These are phyloP conservation scores for Seiridium cupressi DNA, from an alignment of 2,329 filamentous ascomycete species.

Conservation along the genomic window DNA sequence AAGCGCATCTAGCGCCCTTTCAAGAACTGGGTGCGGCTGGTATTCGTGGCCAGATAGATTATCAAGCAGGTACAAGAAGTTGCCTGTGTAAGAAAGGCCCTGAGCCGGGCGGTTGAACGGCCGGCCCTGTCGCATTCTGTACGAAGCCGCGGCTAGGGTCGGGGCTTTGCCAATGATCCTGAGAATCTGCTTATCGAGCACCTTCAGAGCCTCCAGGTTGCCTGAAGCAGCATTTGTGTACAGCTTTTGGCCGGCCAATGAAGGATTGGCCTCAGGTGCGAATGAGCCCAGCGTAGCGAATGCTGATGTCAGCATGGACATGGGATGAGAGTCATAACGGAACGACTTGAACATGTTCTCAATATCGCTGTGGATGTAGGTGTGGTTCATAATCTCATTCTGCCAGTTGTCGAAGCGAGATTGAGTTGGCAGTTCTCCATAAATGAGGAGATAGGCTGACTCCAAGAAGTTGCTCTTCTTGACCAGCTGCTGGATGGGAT, in stretches of 20 bases:
- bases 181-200: slow-evolving; percentile 51
- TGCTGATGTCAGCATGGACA: slow-evolving; percentile 49
- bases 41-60: slow-evolving; percentile 46
- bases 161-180: slow-evolving; percentile 51
- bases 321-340: slow-evolving; percentile 50
- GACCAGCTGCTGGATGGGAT: slow-evolving; percentile 50
- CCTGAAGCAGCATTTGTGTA: slow-evolving; percentile 44
- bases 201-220: slow-evolving; percentile 36
- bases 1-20: slow-evolving; percentile 49
- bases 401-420: slow-evolving; percentile 40
- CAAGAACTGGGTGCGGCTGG: slow-evolving; percentile 46
- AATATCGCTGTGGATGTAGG: slow-evolving; percentile 46
- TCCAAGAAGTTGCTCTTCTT: slow-evolving; percentile 49
- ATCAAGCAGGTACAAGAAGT: slow-evolving; percentile 54
- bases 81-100: slow-evolving; percentile 50
- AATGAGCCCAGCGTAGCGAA: slow-evolving; percentile 50
- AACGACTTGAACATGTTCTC: slow-evolving; percentile 50
- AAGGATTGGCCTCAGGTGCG: slow-evolving; percentile 48
- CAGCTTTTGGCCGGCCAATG: slow-evolving; percentile 46
- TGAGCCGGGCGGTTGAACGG: slow-evolving; percentile 48
- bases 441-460: slow-evolving; percentile 48
- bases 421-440: slow-evolving; percentile 45
- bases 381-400: slow-evolving; percentile 50
- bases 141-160: slow-evolving; percentile 47
- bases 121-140: slow-evolving; percentile 51